A percentile compares a stretch with the other conserved stretches of the same genome.
Evolutionary conservation across 352 stramenopile species (phyloP).

Genomic region (Aphanomyces astaci): DNA sequence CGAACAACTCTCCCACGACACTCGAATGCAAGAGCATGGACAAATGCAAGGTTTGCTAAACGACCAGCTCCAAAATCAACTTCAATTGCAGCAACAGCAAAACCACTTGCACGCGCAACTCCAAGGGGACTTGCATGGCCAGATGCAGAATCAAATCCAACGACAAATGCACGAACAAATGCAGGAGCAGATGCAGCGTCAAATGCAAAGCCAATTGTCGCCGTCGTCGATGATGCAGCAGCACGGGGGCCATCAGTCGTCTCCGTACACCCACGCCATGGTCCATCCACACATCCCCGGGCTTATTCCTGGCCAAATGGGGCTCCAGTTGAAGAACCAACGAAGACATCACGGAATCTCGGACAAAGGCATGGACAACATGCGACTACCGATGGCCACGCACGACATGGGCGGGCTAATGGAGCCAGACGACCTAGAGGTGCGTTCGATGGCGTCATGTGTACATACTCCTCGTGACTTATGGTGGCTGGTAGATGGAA

Average conservation of each 20-base stretch:
- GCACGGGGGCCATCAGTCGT: background rate
- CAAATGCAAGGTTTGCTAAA: background rate
- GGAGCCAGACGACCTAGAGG: constrained; percentile 11
- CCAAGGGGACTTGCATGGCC: background rate
- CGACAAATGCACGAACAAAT: constrained; percentile 15
- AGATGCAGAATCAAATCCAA: constrained; percentile 3
- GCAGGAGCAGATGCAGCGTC: constrained; percentile 12
- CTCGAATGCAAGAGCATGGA: background rate
- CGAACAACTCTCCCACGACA: background rate
- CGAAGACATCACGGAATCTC: background rate
- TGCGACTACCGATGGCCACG: constrained; percentile 5
- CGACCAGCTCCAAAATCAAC: background rate
- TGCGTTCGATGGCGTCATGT: background rate
- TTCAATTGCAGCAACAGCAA: background rate
- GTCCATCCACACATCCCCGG: constrained; percentile 5
- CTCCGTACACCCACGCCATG: background rate
- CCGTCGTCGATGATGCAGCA: background rate
- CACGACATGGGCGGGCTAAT: constrained; percentile 18
- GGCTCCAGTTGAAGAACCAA: constrained; percentile 6
- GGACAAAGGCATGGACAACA: constrained; percentile 10
- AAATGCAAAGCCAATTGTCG: constrained; percentile 12
- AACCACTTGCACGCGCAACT: constrained; percentile 4
- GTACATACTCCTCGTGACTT: background rate
- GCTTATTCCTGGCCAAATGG: constrained; percentile 4
- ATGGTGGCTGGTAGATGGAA: background rate